phyloP scores from a whole-genome alignment of 176 grass and related monocot species.

The Bothriochloa decipiens region DNA sequence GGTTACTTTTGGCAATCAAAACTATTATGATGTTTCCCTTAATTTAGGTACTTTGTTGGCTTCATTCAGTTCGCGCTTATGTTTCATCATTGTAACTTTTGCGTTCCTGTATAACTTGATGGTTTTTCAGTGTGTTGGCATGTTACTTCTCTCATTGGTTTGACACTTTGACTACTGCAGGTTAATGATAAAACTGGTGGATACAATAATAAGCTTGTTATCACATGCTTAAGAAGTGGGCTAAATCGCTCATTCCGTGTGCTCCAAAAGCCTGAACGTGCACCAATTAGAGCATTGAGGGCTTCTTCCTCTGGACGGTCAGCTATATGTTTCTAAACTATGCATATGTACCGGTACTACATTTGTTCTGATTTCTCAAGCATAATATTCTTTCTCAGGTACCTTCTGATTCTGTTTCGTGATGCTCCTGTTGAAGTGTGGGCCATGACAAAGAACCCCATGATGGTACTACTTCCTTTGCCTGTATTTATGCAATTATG shows the following conservation, averaged over 20 bases:
- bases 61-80: background rate
- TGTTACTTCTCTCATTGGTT: slow-evolving; percentile 35
- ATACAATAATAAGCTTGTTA: slow-evolving; percentile 85
- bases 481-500: slow-evolving; percentile 41
- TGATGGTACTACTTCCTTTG: slow-evolving; percentile 73
- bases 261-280: slow-evolving; percentile 96
- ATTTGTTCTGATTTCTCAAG: slow-evolving; percentile 33
- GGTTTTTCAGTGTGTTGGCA: background rate
- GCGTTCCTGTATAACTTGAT: slow-evolving; percentile 12
- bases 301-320: slow-evolving; percentile 98
- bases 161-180: slow-evolving; percentile 54
- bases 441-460: slow-evolving; percentile 99
- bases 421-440: slow-evolving; percentile 99
- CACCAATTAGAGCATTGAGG: slow-evolving; percentile 93
- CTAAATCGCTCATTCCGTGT: slow-evolving; percentile 91
- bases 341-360: background rate
- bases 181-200: slow-evolving; percentile 93
- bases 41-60: background rate
- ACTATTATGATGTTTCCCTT: background rate
- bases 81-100: slow-evolving; percentile 6
- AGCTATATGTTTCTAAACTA: slow-evolving; percentile 37
- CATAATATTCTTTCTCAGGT: slow-evolving; percentile 58
- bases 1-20: slow-evolving; percentile 11
- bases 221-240: slow-evolving; percentile 96
- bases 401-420: slow-evolving; percentile 95